Base-by-base conservation (phyloP, 139 green algal genomes). In the Gonium pectorale region DNA sequence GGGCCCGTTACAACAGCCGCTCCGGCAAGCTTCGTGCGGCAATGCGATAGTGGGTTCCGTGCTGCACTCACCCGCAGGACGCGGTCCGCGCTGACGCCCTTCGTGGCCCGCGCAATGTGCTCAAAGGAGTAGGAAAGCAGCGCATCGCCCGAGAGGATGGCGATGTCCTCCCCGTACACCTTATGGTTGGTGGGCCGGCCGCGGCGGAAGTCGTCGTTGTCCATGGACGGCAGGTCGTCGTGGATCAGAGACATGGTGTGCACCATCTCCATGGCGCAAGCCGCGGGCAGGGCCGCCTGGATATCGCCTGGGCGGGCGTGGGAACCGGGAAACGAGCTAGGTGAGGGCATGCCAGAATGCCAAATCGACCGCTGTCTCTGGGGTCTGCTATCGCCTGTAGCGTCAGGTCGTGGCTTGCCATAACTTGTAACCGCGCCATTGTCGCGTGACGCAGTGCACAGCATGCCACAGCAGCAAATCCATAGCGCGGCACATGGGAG, bases 161-260 rank as follows among this genome's bases (percentile, higher is more conserved):
- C 98, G 74, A 99, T 94, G 86, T 99, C 96, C 86, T 99, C 98
- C 63, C 98, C 97, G 84, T 97, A 99, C 49, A 96, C 94, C 91
- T 97, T 91, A 37, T 63, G 69, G 52, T 87, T 80, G 43, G 81
- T 83, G 78, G 95, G 96, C 82, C 95, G 93, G 21, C 96, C 97
- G 27, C 96, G 86, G 44, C 97, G 85, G 91, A 99, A 99, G 92
- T 99, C 97, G 85, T 99, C 98, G 80, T 99, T 99, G 93, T 99
- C 98, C 95, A 99, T 99, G 56, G 91, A 94, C 21, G 97, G 97
- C 74, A 99, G 91, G 90, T 99, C 97, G 71, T 98, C 96, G 88
- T 98, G 95, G 80, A 98, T 98, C 35, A 98, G 85, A 27, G 88
- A 95, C 97, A 99, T 99, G 31, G 96, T 99, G 94, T 99, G 98